These are phyloP conservation scores for Rhizoclosmatium sp. DNA, from an alignment of 192 early-diverging fungal species.

Conservation along the genomic window DNA sequence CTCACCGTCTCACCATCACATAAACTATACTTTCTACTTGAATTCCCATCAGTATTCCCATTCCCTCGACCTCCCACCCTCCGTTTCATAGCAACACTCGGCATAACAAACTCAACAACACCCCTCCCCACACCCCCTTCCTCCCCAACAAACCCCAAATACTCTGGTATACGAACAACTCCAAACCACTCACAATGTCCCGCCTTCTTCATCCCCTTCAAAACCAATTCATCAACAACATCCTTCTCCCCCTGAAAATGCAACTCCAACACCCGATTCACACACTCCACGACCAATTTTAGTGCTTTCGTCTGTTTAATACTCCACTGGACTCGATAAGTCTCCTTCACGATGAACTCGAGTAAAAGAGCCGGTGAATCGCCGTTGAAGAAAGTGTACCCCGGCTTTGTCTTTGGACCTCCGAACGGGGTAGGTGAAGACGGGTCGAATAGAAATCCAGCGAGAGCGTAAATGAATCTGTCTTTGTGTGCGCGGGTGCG, in stretches of 20 bases:
- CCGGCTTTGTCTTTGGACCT: not conserved
- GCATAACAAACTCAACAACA: not conserved
- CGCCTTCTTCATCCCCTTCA: slow-evolving; percentile 19
- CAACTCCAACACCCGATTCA: slow-evolving; percentile 1
- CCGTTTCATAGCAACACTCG: not conserved
- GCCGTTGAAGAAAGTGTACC: slow-evolving; percentile 3
- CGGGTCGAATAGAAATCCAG: not conserved
- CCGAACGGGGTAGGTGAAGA: not conserved
- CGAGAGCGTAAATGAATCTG: not conserved
- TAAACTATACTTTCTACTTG: too few relatives aligned
- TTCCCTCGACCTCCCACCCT: not conserved
- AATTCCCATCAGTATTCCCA: not conserved
- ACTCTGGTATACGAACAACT: not conserved
- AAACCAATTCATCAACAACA: slow-evolving; percentile 6
- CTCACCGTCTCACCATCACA: too few relatives aligned
- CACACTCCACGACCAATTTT: slow-evolving; percentile 1
- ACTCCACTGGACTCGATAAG: not conserved
- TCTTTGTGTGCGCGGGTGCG: not conserved
- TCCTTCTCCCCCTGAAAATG: not conserved
- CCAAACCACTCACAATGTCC: slow-evolving; percentile 5
- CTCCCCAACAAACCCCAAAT: not conserved
- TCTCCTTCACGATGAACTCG: not conserved
- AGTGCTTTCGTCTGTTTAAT: not conserved
- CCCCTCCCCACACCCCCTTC: not conserved
- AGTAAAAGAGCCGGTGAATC: not conserved